These are phyloP conservation scores for Lolium rigidum DNA, from an alignment of 176 grass and related monocot species.

Conservation along the genomic window DNA sequence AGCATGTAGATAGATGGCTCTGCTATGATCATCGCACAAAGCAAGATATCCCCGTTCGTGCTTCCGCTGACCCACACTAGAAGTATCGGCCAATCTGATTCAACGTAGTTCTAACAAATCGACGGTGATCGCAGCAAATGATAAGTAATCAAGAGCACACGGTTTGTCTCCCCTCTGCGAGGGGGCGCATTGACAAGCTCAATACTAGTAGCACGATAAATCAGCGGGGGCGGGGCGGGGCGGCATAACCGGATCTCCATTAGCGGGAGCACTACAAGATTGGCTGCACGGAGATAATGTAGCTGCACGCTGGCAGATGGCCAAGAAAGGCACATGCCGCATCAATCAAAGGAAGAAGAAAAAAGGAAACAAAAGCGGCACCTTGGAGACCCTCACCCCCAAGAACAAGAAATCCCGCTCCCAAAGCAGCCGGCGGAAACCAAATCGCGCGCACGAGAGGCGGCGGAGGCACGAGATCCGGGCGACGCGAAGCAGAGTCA, in stretches of 20 bases:
- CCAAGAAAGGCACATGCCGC: background rate
- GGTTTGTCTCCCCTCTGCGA: background rate
- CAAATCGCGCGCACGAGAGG: background rate
- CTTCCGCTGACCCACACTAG: background rate
- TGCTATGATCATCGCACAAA: background rate
- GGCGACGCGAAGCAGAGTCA: background rate
- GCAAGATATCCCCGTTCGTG: background rate
- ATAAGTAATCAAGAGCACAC: background rate
- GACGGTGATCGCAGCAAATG: background rate
- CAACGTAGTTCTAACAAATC: background rate
- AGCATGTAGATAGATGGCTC: background rate
- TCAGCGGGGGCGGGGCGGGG: background rate
- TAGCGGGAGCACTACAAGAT: background rate
- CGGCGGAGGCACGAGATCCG: conserved; percentile 22
- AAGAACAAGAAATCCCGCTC: conserved; percentile 34
- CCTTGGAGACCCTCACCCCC: background rate
- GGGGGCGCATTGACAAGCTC: conserved; percentile 1
- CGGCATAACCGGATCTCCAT: conserved; percentile 42
- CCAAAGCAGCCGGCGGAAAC: background rate
- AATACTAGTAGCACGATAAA: background rate
- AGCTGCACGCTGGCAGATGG: conserved; percentile 24
- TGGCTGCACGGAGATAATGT: conserved; percentile 29
- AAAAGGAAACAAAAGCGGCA: background rate
- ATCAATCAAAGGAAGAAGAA: background rate
- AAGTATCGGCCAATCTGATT: background rate